Conservation (phyloP, 371 early-diverging fungal genomes). For the Catenaria anguillulae region DNA sequence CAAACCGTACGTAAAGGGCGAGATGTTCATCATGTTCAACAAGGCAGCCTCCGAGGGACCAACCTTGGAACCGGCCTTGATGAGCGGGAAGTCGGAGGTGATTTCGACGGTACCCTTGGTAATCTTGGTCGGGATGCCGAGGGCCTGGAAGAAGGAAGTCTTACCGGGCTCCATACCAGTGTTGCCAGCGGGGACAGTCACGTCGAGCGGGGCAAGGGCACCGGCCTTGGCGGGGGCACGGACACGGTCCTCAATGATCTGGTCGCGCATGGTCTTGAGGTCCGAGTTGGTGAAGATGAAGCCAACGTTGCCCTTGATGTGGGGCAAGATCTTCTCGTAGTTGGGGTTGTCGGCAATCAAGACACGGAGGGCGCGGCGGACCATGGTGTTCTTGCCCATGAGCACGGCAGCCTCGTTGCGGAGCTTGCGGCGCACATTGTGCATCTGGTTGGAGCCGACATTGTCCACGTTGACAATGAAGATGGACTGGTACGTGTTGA, state of each 20-base stretch:
- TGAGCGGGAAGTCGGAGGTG: constrained; percentile 84
- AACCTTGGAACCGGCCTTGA: constrained; percentile 85
- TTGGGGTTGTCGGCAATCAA: constrained; percentile 64
- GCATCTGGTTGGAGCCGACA: constrained; percentile 99
- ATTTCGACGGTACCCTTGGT: constrained; percentile 99
- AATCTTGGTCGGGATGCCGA: constrained; percentile 99
- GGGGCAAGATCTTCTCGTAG: constrained; percentile 69
- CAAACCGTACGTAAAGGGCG: constrained; percentile 99
- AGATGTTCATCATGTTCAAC: constrained; percentile 98
- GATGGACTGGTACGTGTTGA: constrained; percentile 57
- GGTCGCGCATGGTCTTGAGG: constrained; percentile 86
- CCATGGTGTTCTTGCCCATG: constrained; percentile 99
- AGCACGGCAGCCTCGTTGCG: constrained; percentile 87
- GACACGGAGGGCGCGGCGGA: constrained; percentile 86
- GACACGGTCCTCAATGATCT: constrained; percentile 85
- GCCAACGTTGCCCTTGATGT: constrained; percentile 93
- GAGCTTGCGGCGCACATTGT: constrained; percentile 89
- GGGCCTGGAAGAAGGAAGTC: constrained; percentile 99
- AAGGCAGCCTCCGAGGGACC: constrained; percentile 98
- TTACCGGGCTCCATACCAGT: constrained; percentile 99
- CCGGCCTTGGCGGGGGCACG: constrained; percentile 98
- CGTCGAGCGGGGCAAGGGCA: constrained; percentile 93
- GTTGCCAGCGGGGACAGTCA: constrained; percentile 93
- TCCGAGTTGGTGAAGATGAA: constrained; percentile 98
- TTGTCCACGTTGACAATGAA: constrained; percentile 99